These are phyloP conservation scores for Rhamnella rubrinervis DNA, from an alignment of 331 rosid genomes.

Conservation along the genomic window DNA sequence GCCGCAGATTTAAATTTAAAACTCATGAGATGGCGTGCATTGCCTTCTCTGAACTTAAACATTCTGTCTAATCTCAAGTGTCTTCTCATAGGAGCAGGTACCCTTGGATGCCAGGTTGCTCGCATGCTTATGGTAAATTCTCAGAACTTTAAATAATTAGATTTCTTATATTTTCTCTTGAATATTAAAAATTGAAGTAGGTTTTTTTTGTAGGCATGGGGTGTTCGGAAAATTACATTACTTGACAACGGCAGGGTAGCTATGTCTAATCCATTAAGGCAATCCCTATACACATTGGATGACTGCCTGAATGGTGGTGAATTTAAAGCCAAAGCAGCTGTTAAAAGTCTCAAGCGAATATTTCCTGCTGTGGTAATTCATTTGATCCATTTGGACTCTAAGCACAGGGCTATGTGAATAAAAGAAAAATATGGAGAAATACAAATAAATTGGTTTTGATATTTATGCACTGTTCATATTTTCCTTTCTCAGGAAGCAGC, in stretches of 20 bases:
- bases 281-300: constrained; percentile 83
- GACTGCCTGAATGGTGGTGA: constrained; percentile 88
- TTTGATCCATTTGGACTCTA: constrained; percentile 11
- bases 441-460: constrained; percentile 6
- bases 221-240: constrained; percentile 69
- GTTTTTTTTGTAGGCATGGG: constrained; percentile 59
- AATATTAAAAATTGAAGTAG: constrained; percentile 5
- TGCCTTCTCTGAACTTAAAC: constrained; percentile 76
- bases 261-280: constrained; percentile 94
- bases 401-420: constrained; percentile 5
- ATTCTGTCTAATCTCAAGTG: constrained; percentile 78
- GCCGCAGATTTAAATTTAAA: constrained; percentile 98
- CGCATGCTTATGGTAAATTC: constrained; percentile 95
- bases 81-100: constrained; percentile 97
- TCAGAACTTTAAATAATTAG: constrained; percentile 4
- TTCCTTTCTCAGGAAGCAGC: constrained; percentile 62
- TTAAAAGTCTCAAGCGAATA: constrained; percentile 68
- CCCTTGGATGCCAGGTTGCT: constrained; percentile 99
- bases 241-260: constrained; percentile 87
- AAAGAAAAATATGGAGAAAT: background rate
- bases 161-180: constrained; percentile 9
- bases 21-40: constrained; percentile 99
- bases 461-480: constrained; percentile 7
- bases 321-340: constrained; percentile 78
- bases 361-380: constrained; percentile 85